Base-by-base conservation (phyloP, 202 grass and related monocot species). In the Zizania palustris region DNA sequence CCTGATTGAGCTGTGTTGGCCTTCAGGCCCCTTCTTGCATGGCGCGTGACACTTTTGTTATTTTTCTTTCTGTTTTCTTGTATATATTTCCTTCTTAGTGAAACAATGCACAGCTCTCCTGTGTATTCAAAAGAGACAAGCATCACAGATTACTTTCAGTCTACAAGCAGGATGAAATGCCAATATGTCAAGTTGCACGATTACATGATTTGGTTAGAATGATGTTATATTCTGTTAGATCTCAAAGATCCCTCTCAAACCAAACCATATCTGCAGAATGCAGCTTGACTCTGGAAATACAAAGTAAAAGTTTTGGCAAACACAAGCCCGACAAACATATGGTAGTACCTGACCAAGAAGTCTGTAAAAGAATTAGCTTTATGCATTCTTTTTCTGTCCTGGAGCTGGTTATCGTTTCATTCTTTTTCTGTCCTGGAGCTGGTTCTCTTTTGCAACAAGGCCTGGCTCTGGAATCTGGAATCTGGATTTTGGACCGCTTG, bases 391-490 rank as follows among this genome's bases (percentile, higher is more conserved):
- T 57, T 38, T 42, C 35, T 43, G 41, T 53, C 35, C 60, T 33
- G 38, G 14, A 22, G 34, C 50, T 65, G 57, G 76, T 58, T 80
- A 13, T 50, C 37, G 48, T n/a, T 51, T 39, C 65, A 76, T 76
- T 71, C 43, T 11, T 76, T 71, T 36, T 11, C 60, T 39, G 58
- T 12, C 67, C 37, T n/a, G n/a, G n/a, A n/a, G n/a, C n/a, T n/a
- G n/a, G n/a, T n/a, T 34, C 59, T 33, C 48, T 86, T 28, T 57
- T 33, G 71, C 46, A 76, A 71, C 65, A 49, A 80, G 59, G 48
- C 36, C 58, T 60, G 48, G 16, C 56, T 74, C 61, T 48, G 46
- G 45, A 34, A 20, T 74, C 61, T 48, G 46, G 45, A 34, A 20
- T 55, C 61, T 77, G 35, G 5, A 65, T 13, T 34, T 41, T 61